Evolutionary conservation across 805 yeast species (phyloP).

Genomic region (Metahyphopichia silvanorum): DNA sequence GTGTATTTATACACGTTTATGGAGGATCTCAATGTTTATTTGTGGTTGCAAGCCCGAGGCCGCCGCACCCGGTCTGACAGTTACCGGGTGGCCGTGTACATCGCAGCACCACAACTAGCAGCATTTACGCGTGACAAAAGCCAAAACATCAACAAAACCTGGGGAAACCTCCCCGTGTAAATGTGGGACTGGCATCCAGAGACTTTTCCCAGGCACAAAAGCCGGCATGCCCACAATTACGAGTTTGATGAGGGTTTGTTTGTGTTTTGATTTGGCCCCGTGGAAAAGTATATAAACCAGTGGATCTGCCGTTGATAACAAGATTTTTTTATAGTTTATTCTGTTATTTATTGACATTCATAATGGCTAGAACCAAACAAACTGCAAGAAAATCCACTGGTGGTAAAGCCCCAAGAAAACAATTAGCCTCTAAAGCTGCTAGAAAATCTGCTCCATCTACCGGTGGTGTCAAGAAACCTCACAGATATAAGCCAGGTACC

Average conservation of each 20-base stretch:
- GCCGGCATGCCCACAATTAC: no score
- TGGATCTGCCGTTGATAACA: neutral
- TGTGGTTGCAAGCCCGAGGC: no score
- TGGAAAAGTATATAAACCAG: conserved; percentile 1
- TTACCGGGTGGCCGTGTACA: neutral
- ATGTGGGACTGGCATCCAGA: no score
- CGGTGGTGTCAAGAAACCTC: conserved; percentile 48
- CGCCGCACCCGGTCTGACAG: neutral
- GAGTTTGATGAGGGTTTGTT: no score
- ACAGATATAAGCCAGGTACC: conserved; percentile 50
- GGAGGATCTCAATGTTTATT: no score
- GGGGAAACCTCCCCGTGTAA: no score
- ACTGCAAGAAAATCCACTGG: conserved; percentile 49
- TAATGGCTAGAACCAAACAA: conserved; percentile 47
- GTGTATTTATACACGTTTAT: no score
- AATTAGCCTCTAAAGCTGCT: conserved; percentile 47
- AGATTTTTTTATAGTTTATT: neutral
- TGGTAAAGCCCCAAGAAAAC: conserved; percentile 50
- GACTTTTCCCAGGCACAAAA: no score
- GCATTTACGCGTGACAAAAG: neutral
- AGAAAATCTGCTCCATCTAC: conserved; percentile 47
- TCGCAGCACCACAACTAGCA: neutral
- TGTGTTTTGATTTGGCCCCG: neutral
- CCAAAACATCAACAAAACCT: no score
- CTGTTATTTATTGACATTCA: conserved; percentile 1